These are phyloP conservation scores for Xerophyta viscosa DNA, from an alignment of 106 monocot genomes.

Conservation along the genomic window DNA sequence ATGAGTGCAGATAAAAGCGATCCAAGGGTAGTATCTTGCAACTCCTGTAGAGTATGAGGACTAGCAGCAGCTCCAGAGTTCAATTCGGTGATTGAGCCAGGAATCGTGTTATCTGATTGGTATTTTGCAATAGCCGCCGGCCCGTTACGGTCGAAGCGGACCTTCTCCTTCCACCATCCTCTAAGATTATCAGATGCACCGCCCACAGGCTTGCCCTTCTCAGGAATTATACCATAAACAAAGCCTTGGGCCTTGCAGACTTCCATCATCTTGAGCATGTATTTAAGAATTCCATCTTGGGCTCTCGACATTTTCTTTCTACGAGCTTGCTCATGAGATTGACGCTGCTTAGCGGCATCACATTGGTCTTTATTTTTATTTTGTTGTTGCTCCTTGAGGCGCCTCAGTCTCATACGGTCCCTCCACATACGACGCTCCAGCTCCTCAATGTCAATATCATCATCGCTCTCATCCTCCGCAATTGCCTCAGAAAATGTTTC, in stretches of 20 bases:
- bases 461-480: constrained; percentile 8
- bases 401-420: constrained; percentile 6
- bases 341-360: constrained; percentile 15
- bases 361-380: constrained; percentile 15
- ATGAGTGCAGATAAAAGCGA: constrained; percentile 36
- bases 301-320: constrained; percentile 37
- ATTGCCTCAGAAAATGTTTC: constrained; percentile 6
- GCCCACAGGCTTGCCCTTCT: constrained; percentile 34
- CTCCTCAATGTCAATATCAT: constrained; percentile 9
- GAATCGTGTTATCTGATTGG: constrained; percentile 3
- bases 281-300: constrained; percentile 34
- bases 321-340: constrained; percentile 18
- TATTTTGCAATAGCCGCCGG: constrained; percentile 27
- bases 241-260: constrained; percentile 39
- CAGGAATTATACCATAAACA: constrained; percentile 34
- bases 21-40: constrained; percentile 36
- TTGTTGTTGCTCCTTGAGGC: constrained; percentile 18
- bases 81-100: background rate
- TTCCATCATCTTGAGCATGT: constrained; percentile 50
- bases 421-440: constrained; percentile 12
- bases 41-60: constrained; percentile 23
- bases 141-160: constrained; percentile 30
- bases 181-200: constrained; percentile 39
- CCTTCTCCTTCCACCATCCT: constrained; percentile 40
- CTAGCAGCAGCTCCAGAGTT: background rate